phyloP scores from a whole-genome alignment of 1,284 basidiomycete species.

The Cystobasidium slooffiae region DNA sequence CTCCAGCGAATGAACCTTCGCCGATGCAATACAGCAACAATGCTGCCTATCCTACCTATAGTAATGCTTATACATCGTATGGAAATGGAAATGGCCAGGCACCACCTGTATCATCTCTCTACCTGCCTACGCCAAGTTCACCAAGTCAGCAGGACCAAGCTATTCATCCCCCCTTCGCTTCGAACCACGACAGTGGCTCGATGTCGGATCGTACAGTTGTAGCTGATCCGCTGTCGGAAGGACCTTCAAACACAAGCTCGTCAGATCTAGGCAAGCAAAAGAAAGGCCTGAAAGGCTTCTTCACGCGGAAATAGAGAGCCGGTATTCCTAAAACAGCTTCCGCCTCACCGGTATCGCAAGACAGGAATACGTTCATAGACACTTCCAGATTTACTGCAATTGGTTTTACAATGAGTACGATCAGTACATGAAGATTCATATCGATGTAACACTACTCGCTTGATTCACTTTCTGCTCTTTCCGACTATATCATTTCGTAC shows the following conservation, averaged over 20 bases:
- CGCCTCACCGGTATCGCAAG: neutral
- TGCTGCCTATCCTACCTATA: neutral
- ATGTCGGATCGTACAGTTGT: constrained; percentile 28
- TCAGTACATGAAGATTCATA: too few species aligned
- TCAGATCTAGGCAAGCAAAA: constrained; percentile 6
- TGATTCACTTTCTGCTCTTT: too few species aligned
- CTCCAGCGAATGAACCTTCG: neutral
- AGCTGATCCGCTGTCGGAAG: neutral
- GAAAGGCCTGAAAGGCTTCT: constrained; percentile 6
- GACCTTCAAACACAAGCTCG: constrained; percentile 1
- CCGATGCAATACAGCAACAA: neutral
- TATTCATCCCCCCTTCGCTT: constrained; percentile 8
- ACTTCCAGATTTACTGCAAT: too few species aligned
- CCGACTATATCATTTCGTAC: too few species aligned
- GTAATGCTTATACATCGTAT: neutral
- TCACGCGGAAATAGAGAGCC: constrained; percentile 8
- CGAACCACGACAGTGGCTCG: neutral
- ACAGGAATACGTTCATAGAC: neutral
- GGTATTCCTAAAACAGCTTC: neutral
- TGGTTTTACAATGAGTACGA: too few species aligned
- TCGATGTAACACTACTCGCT: too few species aligned
- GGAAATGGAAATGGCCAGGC: constrained; percentile 5
- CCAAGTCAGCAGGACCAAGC: constrained; percentile 18
- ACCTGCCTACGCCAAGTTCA: constrained; percentile 22
- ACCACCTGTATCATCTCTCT: constrained; percentile 35